A percentile compares a stretch with the other conserved stretches of the same genome.
Evolutionary conservation across 805 yeast species (phyloP).

Genomic region (Cyberlindnera bimundalis): DNA sequence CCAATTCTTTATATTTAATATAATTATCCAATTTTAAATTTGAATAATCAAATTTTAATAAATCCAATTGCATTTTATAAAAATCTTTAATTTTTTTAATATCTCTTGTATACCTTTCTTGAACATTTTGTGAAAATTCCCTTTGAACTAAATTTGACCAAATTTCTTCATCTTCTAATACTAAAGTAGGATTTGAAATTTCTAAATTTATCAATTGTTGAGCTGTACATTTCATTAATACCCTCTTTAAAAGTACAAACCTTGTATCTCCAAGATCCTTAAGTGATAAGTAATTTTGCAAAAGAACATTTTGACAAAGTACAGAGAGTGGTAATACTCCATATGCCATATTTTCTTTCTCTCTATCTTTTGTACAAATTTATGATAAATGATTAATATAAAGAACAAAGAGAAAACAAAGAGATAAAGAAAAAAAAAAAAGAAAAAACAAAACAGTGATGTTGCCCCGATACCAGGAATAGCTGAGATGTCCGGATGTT

Average conservation of each 20-base stretch:
- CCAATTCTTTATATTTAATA: constrained; percentile 12
- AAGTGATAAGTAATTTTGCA: constrained; percentile 18
- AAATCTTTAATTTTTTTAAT: constrained; percentile 18
- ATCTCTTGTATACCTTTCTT: constrained; percentile 29
- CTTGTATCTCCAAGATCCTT: constrained; percentile 32
- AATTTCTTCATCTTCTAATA: constrained; percentile 37
- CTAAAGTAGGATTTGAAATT: constrained; percentile 27
- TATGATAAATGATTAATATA: too few relatives aligned
- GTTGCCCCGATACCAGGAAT: too few relatives aligned
- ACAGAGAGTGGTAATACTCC: constrained; percentile 21
- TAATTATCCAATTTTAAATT: constrained; percentile 18
- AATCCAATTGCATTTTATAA: constrained; percentile 21
- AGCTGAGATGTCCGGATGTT: too few relatives aligned
- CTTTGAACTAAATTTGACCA: constrained; percentile 32
- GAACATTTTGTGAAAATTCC: constrained; percentile 35
- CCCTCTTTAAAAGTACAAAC: constrained; percentile 29
- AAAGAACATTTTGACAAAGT: constrained; percentile 24
- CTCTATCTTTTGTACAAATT: too few relatives aligned
- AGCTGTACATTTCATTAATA: constrained; percentile 28
- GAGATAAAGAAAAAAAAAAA: too few relatives aligned
- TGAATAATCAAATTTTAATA: constrained; percentile 11
- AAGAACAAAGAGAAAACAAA: too few relatives aligned
- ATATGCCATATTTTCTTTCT: constrained; percentile 12
- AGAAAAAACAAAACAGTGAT: too few relatives aligned
- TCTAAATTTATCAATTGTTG: constrained; percentile 34